A percentile compares a stretch with the other conserved stretches of the same genome.
Conservation (phyloP, 2,329 filamentous ascomycete genomes). For the Tympanopsis confertula region DNA sequence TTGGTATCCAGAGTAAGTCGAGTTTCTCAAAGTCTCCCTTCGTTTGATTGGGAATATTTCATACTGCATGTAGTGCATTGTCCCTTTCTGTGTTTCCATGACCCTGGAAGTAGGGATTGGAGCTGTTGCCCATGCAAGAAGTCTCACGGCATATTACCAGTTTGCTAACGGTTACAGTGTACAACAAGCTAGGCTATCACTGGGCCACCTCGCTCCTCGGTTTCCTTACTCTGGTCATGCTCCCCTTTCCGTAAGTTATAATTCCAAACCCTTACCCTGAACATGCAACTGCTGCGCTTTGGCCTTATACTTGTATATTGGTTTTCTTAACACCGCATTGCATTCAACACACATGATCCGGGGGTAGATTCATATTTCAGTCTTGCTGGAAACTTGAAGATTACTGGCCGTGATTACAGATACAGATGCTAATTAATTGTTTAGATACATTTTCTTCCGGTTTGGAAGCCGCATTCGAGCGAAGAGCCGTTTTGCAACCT, state of each 20-base stretch:
- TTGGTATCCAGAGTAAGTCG: background rate
- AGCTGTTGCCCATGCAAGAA: too few species aligned
- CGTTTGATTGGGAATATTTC: too few species aligned
- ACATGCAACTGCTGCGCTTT: constrained; percentile 1
- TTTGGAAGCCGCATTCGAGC: constrained; percentile 26
- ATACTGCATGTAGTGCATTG: too few species aligned
- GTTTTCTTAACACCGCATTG: too few species aligned
- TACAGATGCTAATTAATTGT: constrained; percentile 3
- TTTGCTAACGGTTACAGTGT: too few species aligned
- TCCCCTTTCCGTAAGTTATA: constrained; percentile 28
- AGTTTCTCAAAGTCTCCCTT: too few species aligned
- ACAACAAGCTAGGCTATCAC: constrained; percentile 28
- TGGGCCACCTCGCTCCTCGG: constrained; percentile 30
- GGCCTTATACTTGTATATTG: constrained; percentile 2
- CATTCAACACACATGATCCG: too few species aligned
- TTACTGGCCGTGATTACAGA: constrained; percentile 5
- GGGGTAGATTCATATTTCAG: too few species aligned
- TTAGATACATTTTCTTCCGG: constrained; percentile 28
- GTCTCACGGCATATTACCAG: too few species aligned
- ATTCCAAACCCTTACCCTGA: background rate
- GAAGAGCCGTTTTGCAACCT: constrained; percentile 15
- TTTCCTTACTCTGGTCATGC: constrained; percentile 27
- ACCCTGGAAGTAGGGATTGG: too few species aligned
- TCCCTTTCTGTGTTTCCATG: too few species aligned
- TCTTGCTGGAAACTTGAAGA: constrained; percentile 2